A percentile compares a stretch with the other conserved stretches of the same genome.
phyloP scores from a whole-genome alignment of 2,329 filamentous ascomycete species.

The Pseudocercospora vitis region DNA sequence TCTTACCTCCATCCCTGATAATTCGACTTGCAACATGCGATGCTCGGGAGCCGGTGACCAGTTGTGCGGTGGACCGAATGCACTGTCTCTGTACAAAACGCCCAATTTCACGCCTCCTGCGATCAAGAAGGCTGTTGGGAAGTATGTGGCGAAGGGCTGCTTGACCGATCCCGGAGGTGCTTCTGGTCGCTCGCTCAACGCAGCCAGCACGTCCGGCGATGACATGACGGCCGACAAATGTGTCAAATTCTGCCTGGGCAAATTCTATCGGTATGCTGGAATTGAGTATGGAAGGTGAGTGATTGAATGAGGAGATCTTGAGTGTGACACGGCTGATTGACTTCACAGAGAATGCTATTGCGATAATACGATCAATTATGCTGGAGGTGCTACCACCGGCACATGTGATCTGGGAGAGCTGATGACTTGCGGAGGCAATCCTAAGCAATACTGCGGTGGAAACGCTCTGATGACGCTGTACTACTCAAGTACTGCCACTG shows the following conservation, averaged over 20 bases:
- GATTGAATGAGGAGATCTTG: not conserved
- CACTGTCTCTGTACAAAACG: slow-evolving; percentile 33
- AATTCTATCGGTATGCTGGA: slow-evolving; percentile 33
- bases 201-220: slow-evolving; percentile 14
- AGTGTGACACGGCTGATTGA: slow-evolving; percentile 6
- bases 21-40: slow-evolving; percentile 30
- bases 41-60: slow-evolving; percentile 31
- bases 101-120: slow-evolving; percentile 23
- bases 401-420: slow-evolving; percentile 25
- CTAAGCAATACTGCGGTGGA: slow-evolving; percentile 35
- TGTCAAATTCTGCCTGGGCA: slow-evolving; percentile 35
- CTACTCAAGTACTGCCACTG: slow-evolving; percentile 30
- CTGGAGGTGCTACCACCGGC: slow-evolving; percentile 20
- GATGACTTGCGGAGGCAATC: slow-evolving; percentile 34
- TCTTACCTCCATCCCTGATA: slow-evolving; percentile 19
- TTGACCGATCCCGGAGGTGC: slow-evolving; percentile 27
- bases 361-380: slow-evolving; percentile 25
- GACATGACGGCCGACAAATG: slow-evolving; percentile 34
- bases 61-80: slow-evolving; percentile 36
- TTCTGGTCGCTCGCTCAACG: slow-evolving; percentile 26
- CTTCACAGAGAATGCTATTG: slow-evolving; percentile 30
- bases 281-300: slow-evolving; percentile 20
- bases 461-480: slow-evolving; percentile 35
- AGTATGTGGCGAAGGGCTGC: slow-evolving; percentile 29
- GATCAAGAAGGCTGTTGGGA: slow-evolving; percentile 27